Conservation (phyloP, 164 flowering plant species). For the Magnolia sinica region DNA sequence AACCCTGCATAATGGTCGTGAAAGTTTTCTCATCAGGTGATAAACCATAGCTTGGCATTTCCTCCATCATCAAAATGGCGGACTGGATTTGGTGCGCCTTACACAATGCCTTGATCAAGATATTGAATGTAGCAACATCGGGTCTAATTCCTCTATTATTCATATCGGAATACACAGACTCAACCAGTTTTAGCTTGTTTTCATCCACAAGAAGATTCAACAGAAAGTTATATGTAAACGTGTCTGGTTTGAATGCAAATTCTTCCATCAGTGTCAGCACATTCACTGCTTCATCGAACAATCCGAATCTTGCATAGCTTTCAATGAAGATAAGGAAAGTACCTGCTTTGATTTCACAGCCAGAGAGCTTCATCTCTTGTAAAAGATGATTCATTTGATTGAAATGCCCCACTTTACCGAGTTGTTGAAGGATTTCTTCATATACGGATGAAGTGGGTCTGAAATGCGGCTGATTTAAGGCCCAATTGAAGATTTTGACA, state of each 20-base stretch:
- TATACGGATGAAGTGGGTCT: conserved; percentile 41
- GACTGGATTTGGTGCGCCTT: conserved; percentile 80
- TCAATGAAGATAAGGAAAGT: conserved; percentile 57
- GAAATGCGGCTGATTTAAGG: conserved; percentile 66
- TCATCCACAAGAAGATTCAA: conserved; percentile 81
- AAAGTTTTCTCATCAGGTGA: conserved; percentile 79
- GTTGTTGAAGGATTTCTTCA: conserved; percentile 60
- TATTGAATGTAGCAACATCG: conserved; percentile 78
- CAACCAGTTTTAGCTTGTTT: conserved; percentile 70
- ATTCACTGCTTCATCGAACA: conserved; percentile 50
- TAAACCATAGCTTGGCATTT: conserved; percentile 61
- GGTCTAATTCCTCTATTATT: conserved; percentile 41
- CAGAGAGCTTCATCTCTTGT: conserved; percentile 44
- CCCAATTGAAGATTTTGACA: conserved; percentile 57
- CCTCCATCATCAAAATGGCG: conserved; percentile 82
- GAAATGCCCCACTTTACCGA: conserved; percentile 55
- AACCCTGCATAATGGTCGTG: conserved; percentile 82
- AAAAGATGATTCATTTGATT: conserved; percentile 46
- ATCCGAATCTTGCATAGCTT: conserved; percentile 42
- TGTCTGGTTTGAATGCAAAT: conserved; percentile 49
- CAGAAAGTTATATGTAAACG: conserved; percentile 52
- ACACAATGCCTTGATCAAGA: conserved; percentile 84
- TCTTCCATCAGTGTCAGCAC: conserved; percentile 59
- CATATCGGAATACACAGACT: conserved; percentile 57
- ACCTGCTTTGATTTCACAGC: conserved; percentile 36